phyloP scores from a whole-genome alignment of 2,329 filamentous ascomycete species.

The Chaetomium olivaceum region DNA sequence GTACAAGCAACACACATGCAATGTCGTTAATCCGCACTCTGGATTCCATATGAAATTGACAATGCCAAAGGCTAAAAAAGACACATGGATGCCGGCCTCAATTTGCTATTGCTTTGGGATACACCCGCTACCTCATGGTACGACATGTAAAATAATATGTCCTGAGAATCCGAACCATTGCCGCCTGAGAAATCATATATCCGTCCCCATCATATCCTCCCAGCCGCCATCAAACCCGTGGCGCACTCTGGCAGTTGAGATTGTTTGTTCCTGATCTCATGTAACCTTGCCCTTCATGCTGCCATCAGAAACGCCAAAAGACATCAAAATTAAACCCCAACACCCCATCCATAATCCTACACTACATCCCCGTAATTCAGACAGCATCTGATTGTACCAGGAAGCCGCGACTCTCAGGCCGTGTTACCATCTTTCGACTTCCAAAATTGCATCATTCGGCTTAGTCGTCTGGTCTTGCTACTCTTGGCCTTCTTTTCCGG shows the following conservation, averaged over 20 bases:
- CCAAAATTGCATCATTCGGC: slow-evolving; percentile 79
- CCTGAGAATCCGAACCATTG: slow-evolving; percentile 32
- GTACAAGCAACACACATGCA: background rate
- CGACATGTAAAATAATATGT: slow-evolving; percentile 33
- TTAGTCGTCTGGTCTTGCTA: slow-evolving; percentile 69
- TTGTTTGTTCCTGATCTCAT: slow-evolving; percentile 29
- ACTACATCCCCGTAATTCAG: background rate
- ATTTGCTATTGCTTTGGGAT: slow-evolving; percentile 17
- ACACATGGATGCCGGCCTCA: slow-evolving; percentile 14
- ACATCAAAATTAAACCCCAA: slow-evolving; percentile 28
- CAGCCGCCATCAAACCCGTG: slow-evolving; percentile 23
- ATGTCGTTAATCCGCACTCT: background rate
- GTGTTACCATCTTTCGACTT: slow-evolving; percentile 54
- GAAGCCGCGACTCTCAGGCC: background rate
- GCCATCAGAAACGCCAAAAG: slow-evolving; percentile 36
- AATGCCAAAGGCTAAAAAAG: background rate
- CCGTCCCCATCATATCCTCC: slow-evolving; percentile 29
- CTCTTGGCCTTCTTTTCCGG: slow-evolving; percentile 57
- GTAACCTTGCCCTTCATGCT: slow-evolving; percentile 33
- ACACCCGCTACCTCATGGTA: slow-evolving; percentile 17
- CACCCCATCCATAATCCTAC: slow-evolving; percentile 28
- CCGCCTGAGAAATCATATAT: slow-evolving; percentile 34
- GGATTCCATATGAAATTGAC: background rate
- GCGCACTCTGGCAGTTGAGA: slow-evolving; percentile 29
- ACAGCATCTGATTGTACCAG: background rate